Base-by-base conservation (phyloP, 306 rosid genomes). In the Purshia tridentata region DNA sequence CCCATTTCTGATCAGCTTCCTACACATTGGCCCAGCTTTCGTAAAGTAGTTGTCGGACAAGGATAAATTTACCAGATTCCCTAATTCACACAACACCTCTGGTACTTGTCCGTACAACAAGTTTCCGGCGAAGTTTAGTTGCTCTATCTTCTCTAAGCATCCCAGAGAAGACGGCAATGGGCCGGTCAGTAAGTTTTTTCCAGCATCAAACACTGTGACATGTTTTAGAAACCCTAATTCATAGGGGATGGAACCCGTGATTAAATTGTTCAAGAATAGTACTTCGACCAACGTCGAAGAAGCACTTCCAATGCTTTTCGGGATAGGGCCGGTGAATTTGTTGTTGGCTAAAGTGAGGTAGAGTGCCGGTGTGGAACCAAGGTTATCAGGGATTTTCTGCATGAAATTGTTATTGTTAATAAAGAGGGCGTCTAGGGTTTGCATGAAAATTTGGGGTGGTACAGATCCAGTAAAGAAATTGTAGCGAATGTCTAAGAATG, bases 341-440 rank as follows among this genome's bases (percentile, higher is more conserved):
- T 85, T 85, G 82, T 82, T 85, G 47, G 89, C 89, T 55, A 85
- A 71, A 3, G 82, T 82, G 51, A 85, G 81, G 45, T 79, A 82
- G 18, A n/a, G 39, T 16, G 63, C 70, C 4, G 80, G 14, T 4
- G 84, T 79, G 20, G 77, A 51, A 49, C 89, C 89, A 4, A 85
- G 56, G 61, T 69, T 80, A 2, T 65, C 57, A 4, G 89, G 84
- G 23, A 85, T 73, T 3, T 0, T 72, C 53, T 50, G 75, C 0
- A 15, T 49, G 73, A 85, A 82, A 9, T 73, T 73, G 78, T 85
- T 85, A 81, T 85, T 62, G 66, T 85, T 85, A 29, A 85, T 50
- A 74, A 85, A 85, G 48, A 82, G 82, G 6, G 79, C 63, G 13
- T 77, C 59, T 3, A 85, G 69, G 29, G 72, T 71, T 54, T 79